These are phyloP conservation scores for Carex littledalei DNA, from an alignment of 176 grass and related monocot genomes.

Conservation along the genomic window DNA sequence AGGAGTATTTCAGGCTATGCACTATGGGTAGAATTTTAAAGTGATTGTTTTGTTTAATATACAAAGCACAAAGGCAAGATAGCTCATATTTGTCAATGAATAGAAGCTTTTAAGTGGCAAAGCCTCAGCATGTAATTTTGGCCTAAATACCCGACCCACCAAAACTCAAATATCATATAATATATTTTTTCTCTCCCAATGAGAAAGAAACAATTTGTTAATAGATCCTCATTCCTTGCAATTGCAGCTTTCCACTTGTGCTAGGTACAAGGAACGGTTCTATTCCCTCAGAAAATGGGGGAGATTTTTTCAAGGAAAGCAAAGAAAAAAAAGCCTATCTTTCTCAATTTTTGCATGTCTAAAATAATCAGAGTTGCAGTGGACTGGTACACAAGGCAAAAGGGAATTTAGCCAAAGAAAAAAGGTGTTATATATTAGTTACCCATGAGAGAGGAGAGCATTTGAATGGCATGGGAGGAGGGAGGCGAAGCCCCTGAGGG, in stretches of 20 bases:
- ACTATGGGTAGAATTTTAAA: neutral
- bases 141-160: neutral
- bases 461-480: constrained; percentile 20
- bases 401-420: neutral
- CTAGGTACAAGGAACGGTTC: constrained; percentile 7
- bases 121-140: neutral
- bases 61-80: neutral
- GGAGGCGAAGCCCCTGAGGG: constrained; percentile 6
- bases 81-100: neutral
- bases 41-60: neutral
- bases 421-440: neutral
- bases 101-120: neutral
- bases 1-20: neutral
- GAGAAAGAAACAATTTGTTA: neutral
- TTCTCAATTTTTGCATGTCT: neutral
- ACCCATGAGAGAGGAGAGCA: constrained; percentile 23
- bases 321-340: neutral
- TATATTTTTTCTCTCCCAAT: neutral
- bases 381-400: neutral
- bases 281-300: constrained; percentile 31
- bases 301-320: neutral
- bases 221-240: neutral
- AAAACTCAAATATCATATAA: neutral
- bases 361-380: neutral
- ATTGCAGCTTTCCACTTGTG: neutral